phyloP scores from a whole-genome alignment of 345 rosid species.

The Citrus sp. region DNA sequence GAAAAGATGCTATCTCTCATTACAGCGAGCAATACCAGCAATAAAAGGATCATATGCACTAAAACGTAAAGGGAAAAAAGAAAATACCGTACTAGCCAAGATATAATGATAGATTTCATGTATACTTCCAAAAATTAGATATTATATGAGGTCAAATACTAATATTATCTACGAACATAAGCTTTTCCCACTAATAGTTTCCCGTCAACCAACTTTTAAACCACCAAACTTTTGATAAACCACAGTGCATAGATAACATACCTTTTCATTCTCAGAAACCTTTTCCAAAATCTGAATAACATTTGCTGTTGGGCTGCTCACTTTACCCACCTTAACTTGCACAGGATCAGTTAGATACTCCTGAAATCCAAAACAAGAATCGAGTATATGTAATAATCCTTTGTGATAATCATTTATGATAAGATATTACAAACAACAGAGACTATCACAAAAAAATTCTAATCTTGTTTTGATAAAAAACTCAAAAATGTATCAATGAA shows the following conservation, averaged over 20 bases:
- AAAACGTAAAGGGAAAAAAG: neutral
- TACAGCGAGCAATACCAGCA: neutral
- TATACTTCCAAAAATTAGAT: neutral
- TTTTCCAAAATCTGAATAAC: conserved; percentile 29
- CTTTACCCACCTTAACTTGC: conserved; percentile 42
- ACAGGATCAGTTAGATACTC: conserved; percentile 36
- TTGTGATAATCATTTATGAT: neutral
- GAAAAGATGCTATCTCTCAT: neutral
- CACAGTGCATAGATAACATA: conserved; percentile 7
- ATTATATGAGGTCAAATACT: neutral
- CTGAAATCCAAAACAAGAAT: conserved; percentile 21
- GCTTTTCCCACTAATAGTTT: neutral
- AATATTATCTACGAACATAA: neutral
- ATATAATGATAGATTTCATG: neutral
- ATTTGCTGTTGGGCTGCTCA: conserved; percentile 40
- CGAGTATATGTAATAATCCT: neutral
- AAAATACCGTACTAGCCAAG: neutral
- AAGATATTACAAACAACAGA: neutral
- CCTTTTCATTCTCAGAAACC: conserved; percentile 42
- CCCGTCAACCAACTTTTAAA: neutral
- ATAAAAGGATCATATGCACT: neutral
- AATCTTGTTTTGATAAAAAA: too few species aligned
- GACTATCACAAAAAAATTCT: neutral
- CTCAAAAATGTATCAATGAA: too few species aligned
- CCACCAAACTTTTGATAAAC: neutral